Conservation (phyloP, 805 yeast species). For the Candida nitratophila region DNA sequence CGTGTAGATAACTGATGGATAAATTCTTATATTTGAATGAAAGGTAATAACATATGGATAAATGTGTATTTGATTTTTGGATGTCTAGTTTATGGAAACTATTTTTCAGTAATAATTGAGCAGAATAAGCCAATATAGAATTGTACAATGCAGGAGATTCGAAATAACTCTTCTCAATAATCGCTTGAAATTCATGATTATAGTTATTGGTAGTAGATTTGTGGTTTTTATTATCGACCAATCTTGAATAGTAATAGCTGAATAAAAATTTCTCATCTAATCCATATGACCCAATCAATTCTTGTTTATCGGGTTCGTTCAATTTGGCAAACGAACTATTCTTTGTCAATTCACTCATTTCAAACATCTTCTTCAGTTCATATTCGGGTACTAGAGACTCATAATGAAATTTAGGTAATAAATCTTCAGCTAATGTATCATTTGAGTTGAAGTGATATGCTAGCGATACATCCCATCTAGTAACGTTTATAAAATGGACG, state of each 20-base stretch:
- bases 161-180: conserved; percentile 21
- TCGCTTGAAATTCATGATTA: conserved; percentile 19
- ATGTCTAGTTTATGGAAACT: not conserved
- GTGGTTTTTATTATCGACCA: conserved; percentile 16
- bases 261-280: conserved; percentile 13
- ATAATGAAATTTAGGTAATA: not conserved
- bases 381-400: conserved; percentile 1
- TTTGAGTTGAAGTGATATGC: conserved; percentile 3
- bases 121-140: conserved; percentile 15
- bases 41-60: conserved; percentile 2
- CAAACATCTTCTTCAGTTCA: conserved; percentile 5
- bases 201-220: too few relatives aligned
- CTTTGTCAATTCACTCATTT: conserved; percentile 1
- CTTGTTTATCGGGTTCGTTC: not conserved
- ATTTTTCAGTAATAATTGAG: conserved; percentile 4
- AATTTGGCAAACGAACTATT: not conserved
- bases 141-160: conserved; percentile 17
- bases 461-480: conserved; percentile 8
- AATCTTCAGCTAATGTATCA: not conserved
- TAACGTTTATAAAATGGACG: conserved; percentile 7
- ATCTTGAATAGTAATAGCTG: conserved; percentile 14
- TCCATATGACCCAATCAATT: not conserved
- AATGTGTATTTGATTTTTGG: not conserved
- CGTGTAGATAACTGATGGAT: conserved; percentile 22
- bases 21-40: conserved; percentile 20